Conservation (phyloP, 192 early-diverging fungal genomes). For the Podila clonocystis region DNA sequence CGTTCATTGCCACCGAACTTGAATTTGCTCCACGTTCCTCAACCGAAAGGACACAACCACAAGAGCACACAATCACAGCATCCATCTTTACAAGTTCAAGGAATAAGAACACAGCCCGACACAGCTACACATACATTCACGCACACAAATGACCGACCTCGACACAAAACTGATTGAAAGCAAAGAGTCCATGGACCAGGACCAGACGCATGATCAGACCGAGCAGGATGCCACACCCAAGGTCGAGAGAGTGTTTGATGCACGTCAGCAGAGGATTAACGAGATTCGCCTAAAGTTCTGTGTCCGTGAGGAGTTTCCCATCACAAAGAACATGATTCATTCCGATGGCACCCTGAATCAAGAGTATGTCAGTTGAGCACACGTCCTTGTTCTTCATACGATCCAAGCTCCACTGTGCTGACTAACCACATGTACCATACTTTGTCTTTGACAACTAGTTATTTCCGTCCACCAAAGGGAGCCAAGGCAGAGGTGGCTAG, state of each 20-base stretch:
- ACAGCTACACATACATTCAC: not conserved
- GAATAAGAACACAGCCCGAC: too few species aligned
- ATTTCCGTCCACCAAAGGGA: slow-evolving; percentile 81
- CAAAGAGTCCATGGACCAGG: slow-evolving; percentile 1
- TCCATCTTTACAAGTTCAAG: too few species aligned
- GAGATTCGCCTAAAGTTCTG: slow-evolving; percentile 88
- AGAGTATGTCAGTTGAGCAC: slow-evolving; percentile 60
- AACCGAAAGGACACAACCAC: too few species aligned
- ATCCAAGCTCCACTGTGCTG: too few species aligned
- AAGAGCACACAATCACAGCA: too few species aligned
- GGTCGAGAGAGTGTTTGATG: slow-evolving; percentile 41
- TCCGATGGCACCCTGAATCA: slow-evolving; percentile 88
- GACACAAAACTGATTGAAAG: not conserved
- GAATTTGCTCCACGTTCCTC: not conserved
- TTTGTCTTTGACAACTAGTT: slow-evolving; percentile 51
- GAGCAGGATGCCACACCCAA: slow-evolving; percentile 9
- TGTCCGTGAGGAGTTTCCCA: slow-evolving; percentile 80
- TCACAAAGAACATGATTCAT: slow-evolving; percentile 86
- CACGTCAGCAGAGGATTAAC: slow-evolving; percentile 79
- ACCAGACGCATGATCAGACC: slow-evolving; percentile 4
- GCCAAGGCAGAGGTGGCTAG: slow-evolving; percentile 60
- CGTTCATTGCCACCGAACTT: not conserved
- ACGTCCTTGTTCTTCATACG: slow-evolving; percentile 9
- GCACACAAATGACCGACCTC: not conserved
- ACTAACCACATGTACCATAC: not conserved